A percentile compares a stretch with the other conserved stretches of the same genome.
These are phyloP conservation scores for Monosporascus sp. DNA, from an alignment of 2,329 filamentous ascomycete species.

Conservation along the genomic window DNA sequence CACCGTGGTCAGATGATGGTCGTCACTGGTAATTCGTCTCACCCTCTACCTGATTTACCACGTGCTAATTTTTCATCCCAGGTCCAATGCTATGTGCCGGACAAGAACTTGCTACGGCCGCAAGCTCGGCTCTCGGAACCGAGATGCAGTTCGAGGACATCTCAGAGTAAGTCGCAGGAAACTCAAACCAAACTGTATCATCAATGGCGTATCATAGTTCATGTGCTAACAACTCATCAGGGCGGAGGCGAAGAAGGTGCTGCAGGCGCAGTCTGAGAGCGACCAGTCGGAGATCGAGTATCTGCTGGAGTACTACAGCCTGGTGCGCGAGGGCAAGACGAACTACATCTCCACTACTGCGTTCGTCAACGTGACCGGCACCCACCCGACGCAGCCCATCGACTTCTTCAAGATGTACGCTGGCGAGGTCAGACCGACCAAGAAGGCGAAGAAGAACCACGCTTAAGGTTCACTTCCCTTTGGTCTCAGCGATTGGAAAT, in stretches of 20 bases:
- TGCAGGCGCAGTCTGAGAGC: conserved; percentile 29
- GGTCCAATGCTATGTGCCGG: conserved; percentile 41
- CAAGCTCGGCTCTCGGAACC: conserved; percentile 36
- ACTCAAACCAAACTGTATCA: too few species aligned
- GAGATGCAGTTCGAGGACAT: conserved; percentile 42
- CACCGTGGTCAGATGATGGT: conserved; percentile 48
- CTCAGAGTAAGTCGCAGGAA: conserved; percentile 29
- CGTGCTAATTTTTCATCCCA: conserved; percentile 9
- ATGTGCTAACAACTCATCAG: conserved; percentile 6
- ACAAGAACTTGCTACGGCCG: conserved; percentile 39
- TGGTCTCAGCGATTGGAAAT: too few species aligned
- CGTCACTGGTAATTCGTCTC: conserved; percentile 33
- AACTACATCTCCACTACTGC: conserved; percentile 47
- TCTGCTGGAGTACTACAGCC: conserved; percentile 45
- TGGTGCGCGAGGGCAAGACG: conserved; percentile 47
- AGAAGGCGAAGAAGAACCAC: conserved; percentile 12
- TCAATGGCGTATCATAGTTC: background rate
- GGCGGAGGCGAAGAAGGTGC: conserved; percentile 24
- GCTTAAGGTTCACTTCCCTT: too few species aligned
- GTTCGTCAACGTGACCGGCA: conserved; percentile 43
- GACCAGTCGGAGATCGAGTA: conserved; percentile 39
- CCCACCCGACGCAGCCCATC: conserved; percentile 37
- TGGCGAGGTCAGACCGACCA: conserved; percentile 31
- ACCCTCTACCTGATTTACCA: background rate
- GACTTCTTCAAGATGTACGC: conserved; percentile 45